These are phyloP conservation scores for Lentinula raphanica DNA, from an alignment of 768 basidiomycete genomes.

Conservation along the genomic window DNA sequence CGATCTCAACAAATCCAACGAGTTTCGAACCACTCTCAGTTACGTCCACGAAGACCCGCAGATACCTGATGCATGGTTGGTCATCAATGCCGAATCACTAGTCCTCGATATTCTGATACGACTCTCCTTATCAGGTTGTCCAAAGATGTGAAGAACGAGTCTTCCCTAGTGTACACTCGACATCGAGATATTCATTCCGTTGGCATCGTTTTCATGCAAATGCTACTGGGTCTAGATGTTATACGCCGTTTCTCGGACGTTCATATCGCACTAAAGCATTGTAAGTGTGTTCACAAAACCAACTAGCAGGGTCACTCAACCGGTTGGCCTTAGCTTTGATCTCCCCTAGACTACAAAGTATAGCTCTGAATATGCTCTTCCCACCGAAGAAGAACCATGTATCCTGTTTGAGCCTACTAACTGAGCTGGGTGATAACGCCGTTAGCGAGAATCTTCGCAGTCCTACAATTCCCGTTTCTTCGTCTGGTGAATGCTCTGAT, in stretches of 20 bases:
- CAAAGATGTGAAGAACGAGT: slow-evolving; percentile 74
- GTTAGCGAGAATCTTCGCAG: neutral
- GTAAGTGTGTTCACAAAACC: no score
- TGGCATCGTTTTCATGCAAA: slow-evolving; percentile 77
- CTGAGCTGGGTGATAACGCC: neutral
- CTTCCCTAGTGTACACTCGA: slow-evolving; percentile 66
- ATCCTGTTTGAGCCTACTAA: slow-evolving; percentile 18
- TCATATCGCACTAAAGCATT: slow-evolving; percentile 50
- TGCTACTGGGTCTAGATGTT: slow-evolving; percentile 77
- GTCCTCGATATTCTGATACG: neutral
- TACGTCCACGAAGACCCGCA: slow-evolving; percentile 24
- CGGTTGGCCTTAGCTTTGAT: slow-evolving; percentile 57
- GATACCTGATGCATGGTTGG: slow-evolving; percentile 44
- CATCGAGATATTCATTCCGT: slow-evolving; percentile 79
- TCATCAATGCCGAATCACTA: slow-evolving; percentile 1
- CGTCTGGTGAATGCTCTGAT: neutral
- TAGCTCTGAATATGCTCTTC: slow-evolving; percentile 56
- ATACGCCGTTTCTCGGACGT: slow-evolving; percentile 49
- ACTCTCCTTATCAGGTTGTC: slow-evolving; percentile 49
- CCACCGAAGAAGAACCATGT: slow-evolving; percentile 51
- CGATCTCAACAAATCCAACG: slow-evolving; percentile 82
- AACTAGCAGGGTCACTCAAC: no score
- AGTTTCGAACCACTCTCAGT: slow-evolving; percentile 44
- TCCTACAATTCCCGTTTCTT: slow-evolving; percentile 1
- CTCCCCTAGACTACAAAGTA: slow-evolving; percentile 45